Evolutionary conservation across 1,284 basidiomycete genomes (phyloP), one percentile per base, ranked within the genome.

Genomic region (Austroboletus rostrupii): DNA sequence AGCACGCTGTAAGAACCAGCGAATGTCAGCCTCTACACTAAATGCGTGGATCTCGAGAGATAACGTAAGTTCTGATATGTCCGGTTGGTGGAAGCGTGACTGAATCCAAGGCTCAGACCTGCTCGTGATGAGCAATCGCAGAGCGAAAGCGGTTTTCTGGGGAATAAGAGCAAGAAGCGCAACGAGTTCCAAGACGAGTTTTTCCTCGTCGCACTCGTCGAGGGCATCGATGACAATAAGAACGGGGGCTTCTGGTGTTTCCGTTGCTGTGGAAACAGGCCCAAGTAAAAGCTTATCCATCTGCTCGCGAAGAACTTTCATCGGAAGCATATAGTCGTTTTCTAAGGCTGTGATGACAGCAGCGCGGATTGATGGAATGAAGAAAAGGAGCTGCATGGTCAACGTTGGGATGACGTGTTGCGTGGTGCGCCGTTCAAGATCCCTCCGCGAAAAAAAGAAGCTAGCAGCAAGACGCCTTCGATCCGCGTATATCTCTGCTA

Each of bases 381-480:
- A 56, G 0, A 28, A 23, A 14, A 56, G 37, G 0, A 59, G 38
- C 19, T 59, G 58, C 0, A 29, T 47, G 1, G 53, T 50, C 13
- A 60, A 21, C 2, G 59, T 60, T 8, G 58, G 51, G 3, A 60
- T 19, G 5, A 60, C 45, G 20, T 56, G 53, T 5, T 44, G 56
- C 3, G 52, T 52, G 7, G 55, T 58, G 11, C 44, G 50, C 10
- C 58, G 56, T 31, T 60, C 51, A 29, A 60, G 13, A 39, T 59
- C 55, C 17, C 55, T 48, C 21, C 58, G 43, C 2, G 58, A 59
- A 47, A 59, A 59, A 43, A 59, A 60, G 43, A 60, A 60, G n/a
- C 57, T 60, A n/a, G 59, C 59, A 12, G 56, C 58, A 8, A 60
- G 56, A 28, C 53, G 52, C 6, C 23, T 41, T 7, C 48, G 52